phyloP scores from a whole-genome alignment of 2,329 filamentous ascomycete species.

The Hypoxylon sp. region DNA sequence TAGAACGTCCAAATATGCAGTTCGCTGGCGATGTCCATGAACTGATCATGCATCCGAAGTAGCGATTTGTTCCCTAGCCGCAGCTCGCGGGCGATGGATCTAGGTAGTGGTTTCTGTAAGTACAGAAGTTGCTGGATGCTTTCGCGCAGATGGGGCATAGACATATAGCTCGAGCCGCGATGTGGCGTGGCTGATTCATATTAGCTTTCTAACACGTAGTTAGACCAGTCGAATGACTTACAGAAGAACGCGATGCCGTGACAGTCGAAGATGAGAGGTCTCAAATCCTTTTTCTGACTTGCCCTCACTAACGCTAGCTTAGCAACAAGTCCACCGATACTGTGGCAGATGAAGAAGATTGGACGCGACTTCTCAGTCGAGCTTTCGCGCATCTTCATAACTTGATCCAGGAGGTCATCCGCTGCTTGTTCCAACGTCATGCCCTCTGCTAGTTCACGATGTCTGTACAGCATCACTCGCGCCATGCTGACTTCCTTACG shows the following conservation, averaged over 20 bases:
- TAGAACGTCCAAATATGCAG: slow-evolving; percentile 72
- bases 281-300: slow-evolving; percentile 53
- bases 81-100: slow-evolving; percentile 62
- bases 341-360: slow-evolving; percentile 70
- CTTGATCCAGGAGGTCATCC: slow-evolving; percentile 59
- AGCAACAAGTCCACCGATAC: slow-evolving; percentile 69
- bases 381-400: slow-evolving; percentile 52
- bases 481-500: slow-evolving; percentile 61
- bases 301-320: slow-evolving; percentile 68
- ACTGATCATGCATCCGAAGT: slow-evolving; percentile 64
- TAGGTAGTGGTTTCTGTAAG: slow-evolving; percentile 63
- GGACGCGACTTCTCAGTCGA: slow-evolving; percentile 58
- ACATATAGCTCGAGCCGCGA: slow-evolving; percentile 72
- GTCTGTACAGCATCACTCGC: slow-evolving; percentile 64
- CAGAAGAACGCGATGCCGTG: slow-evolving; percentile 72
- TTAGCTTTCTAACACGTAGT: slow-evolving; percentile 28
- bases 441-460: slow-evolving; percentile 57
- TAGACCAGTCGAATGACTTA: slow-evolving; percentile 47
- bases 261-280: slow-evolving; percentile 64
- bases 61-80: slow-evolving; percentile 63
- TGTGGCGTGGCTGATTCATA: slow-evolving; percentile 65
- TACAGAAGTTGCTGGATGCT: slow-evolving; percentile 66
- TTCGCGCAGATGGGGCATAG: slow-evolving; percentile 65
- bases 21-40: slow-evolving; percentile 67
- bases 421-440: slow-evolving; percentile 60